Evolutionary conservation across 352 stramenopile genomes (phyloP).

Genomic region (Blastocystis sp.): DNA sequence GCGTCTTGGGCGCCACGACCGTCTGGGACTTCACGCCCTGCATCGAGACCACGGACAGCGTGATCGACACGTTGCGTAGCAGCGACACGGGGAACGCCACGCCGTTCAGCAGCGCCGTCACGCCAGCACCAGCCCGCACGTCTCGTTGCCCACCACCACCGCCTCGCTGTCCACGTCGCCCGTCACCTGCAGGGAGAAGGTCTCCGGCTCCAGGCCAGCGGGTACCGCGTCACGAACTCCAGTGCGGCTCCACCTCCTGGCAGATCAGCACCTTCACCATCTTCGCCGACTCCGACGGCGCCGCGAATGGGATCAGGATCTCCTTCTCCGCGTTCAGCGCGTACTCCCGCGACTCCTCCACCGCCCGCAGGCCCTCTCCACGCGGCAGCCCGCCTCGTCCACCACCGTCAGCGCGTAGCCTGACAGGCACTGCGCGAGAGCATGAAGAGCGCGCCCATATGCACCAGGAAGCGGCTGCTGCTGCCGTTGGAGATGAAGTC

Average conservation of each 20-base stretch:
- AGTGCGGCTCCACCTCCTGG: conserved; percentile 22
- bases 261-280: conserved; percentile 21
- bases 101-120: conserved; percentile 9
- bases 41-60: background rate
- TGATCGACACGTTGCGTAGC: conserved; percentile 34
- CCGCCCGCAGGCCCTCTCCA: conserved; percentile 35
- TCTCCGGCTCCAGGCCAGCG: background rate
- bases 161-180: conserved; percentile 51
- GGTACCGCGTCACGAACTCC: conserved; percentile 17
- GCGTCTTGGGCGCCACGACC: background rate
- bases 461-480: conserved; percentile 62
- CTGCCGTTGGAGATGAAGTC: conserved; percentile 50
- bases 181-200: background rate
- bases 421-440: background rate
- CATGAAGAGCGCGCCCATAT: conserved; percentile 58
- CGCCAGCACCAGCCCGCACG: conserved; percentile 20
- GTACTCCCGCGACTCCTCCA: conserved; percentile 38
- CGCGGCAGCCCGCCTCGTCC: conserved; percentile 60
- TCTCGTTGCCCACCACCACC: conserved; percentile 53
- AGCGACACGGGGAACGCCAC: conserved; percentile 8
- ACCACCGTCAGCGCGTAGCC: conserved; percentile 61
- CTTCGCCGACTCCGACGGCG: background rate
- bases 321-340: background rate
- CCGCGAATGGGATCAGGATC: conserved; percentile 63
- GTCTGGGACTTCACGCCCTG: conserved; percentile 18